Percentiles rank a stretch among this genome's conserved stretches.
These are phyloP conservation scores for Quercus robur DNA, from an alignment of 306 rosid species.

Conservation along the genomic window DNA sequence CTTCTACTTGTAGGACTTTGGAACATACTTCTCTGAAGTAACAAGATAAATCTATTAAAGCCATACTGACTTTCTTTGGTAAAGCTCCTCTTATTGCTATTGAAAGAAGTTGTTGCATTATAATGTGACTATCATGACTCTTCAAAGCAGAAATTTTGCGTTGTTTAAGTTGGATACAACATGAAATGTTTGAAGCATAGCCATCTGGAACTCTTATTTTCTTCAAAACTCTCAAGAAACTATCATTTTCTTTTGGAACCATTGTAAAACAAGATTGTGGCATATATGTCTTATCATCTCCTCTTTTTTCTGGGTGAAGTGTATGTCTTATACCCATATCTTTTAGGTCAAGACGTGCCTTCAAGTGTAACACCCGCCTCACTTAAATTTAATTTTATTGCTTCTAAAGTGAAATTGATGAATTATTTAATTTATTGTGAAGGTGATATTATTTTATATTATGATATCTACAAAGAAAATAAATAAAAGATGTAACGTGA, in stretches of 20 bases:
- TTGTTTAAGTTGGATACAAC: not conserved
- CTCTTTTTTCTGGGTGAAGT: not conserved
- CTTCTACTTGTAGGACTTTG: not conserved
- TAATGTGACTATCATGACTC: not conserved
- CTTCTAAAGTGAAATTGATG: too few relatives aligned
- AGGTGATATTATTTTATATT: too few relatives aligned
- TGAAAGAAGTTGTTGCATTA: too few relatives aligned
- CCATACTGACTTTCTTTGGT: too few relatives aligned
- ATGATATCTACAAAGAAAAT: too few relatives aligned
- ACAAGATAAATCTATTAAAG: not conserved
- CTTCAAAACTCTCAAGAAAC: not conserved
- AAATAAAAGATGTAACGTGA: too few relatives aligned
- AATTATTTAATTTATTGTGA: too few relatives aligned
- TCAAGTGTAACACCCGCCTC: too few relatives aligned
- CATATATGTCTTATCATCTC: not conserved
- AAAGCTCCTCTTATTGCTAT: too few relatives aligned
- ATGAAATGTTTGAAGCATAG: not conserved
- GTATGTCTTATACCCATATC: not conserved
- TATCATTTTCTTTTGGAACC: not conserved
- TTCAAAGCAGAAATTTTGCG: not conserved
- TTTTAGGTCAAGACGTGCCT: not conserved
- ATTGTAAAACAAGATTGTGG: not conserved
- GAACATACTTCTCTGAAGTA: not conserved
- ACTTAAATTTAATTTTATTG: too few relatives aligned
- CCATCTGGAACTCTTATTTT: not conserved